Base-by-base conservation (phyloP, 495 filamentous ascomycete species). In the Penicillium odoratum region DNA sequence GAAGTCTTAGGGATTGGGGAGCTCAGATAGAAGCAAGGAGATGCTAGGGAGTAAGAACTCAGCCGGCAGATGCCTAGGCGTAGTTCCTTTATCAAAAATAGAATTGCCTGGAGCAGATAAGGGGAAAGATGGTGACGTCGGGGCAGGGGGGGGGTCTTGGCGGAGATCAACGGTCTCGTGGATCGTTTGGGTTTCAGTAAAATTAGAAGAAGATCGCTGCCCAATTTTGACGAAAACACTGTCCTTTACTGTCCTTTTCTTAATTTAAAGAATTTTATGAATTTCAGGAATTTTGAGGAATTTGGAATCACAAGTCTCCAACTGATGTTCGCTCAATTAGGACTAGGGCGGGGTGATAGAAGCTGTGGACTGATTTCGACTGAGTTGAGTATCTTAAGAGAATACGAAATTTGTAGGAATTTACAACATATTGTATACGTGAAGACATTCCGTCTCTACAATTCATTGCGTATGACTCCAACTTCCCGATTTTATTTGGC, bases 41-140 rank as follows among this genome's bases (percentile, higher is more conserved):
- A 40, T 40, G 5, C 1, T 15, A 13, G 13, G n/a, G 11, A 40
- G 38, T 13, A 5, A 40, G 0, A 40, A 15, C 21, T 11, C 9
- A 28, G 45, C n/a, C 45, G 18, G 33, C 33, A 36, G 7, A 36
- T 10, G 33, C 33, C 33, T 10, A 11, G 33, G 33, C 8, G 33
- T 36, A 36, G 33, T 36, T 36, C 9, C 21, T 6, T 26, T 28
- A 26, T 25, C 45, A 15, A 9, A 36, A 36, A 11, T 8, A 36
- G 33, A 36, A 1, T 21, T 21, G 5, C 8, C 45, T 47, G 21
- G 45, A 25, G 45, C 11, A 11, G 45, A 18, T 25, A 34, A 50
- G 50, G 13, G 30, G 49, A 31, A 34, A 21, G 53, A 48, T 40
- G 60, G 66, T 64, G 63, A 66, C 66, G 63, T 68, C 60, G 65